Conservation (phyloP, 129 eudicot genomes). For the Silybum marianum region DNA sequence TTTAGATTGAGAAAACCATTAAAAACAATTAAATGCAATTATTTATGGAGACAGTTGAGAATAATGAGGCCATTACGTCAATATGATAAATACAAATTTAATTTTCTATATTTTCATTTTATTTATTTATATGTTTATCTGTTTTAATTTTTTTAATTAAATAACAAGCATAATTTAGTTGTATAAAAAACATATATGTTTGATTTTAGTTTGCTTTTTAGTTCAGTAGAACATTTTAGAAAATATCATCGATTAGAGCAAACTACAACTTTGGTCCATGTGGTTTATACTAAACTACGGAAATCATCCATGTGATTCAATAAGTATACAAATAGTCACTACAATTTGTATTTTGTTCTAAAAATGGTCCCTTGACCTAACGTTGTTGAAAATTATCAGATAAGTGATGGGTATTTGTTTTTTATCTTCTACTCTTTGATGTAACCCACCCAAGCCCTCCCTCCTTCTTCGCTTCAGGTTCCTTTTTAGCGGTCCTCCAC, state of each 20-base stretch:
- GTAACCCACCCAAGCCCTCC: background rate
- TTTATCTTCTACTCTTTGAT: background rate
- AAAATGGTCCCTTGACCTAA: background rate
- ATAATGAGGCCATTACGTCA: constrained; percentile 44
- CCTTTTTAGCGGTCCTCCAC: background rate
- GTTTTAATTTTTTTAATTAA: background rate
- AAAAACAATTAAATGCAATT: constrained; percentile 40
- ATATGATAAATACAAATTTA: constrained; percentile 42
- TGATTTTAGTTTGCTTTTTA: background rate
- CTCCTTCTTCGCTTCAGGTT: background rate
- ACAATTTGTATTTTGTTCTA: background rate
- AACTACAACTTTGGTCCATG: background rate
- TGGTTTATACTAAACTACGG: background rate
- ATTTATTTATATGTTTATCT: constrained; percentile 8
- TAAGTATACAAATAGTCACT: background rate
- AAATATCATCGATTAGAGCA: background rate
- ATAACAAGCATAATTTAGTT: background rate
- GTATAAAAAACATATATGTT: background rate
- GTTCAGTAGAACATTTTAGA: background rate
- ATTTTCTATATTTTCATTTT: constrained; percentile 16
- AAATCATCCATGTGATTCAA: background rate
- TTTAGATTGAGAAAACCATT: constrained; percentile 31
- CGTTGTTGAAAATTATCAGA: background rate
- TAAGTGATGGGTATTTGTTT: background rate
- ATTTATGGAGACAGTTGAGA: constrained; percentile 49